Evolutionary conservation across 768 basidiomycete genomes (phyloP).

Genomic region (Lyophyllum decastes): DNA sequence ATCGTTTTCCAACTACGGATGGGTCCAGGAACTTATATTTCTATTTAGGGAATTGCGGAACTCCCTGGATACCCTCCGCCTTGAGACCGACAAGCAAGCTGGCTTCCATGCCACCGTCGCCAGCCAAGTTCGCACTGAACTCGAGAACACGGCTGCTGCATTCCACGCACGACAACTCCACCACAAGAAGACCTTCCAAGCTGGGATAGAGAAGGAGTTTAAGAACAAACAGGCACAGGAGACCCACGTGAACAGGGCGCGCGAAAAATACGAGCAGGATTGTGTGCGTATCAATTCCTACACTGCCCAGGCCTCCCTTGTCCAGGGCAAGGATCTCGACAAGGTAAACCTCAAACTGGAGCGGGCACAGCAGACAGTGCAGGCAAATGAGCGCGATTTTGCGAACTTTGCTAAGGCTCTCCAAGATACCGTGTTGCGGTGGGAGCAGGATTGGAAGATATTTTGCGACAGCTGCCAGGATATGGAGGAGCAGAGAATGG

Average conservation of each 20-base stretch:
- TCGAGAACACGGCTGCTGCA: constrained; percentile 64
- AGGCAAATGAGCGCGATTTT: constrained; percentile 90
- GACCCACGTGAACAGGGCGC: constrained; percentile 81
- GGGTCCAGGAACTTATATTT: constrained; percentile 3
- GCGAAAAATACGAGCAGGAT: constrained; percentile 92
- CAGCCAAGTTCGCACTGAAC: constrained; percentile 69
- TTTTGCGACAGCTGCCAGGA: constrained; percentile 97
- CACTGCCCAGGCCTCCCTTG: constrained; percentile 86
- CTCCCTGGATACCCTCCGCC: constrained; percentile 75
- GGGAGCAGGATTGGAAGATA: constrained; percentile 92
- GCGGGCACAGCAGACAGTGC: constrained; percentile 88
- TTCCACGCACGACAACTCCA: constrained; percentile 68
- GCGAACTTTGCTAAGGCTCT: constrained; percentile 81
- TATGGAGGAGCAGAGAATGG: constrained; percentile 91
- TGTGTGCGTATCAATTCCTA: constrained; percentile 93
- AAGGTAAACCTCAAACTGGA: constrained; percentile 87
- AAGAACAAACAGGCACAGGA: constrained; percentile 89
- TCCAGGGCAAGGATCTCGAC: constrained; percentile 93
- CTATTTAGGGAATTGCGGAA: constrained; percentile 72
- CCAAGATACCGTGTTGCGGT: constrained; percentile 76
- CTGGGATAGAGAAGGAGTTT: constrained; percentile 85
- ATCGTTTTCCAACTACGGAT: not conserved
- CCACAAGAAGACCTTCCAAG: constrained; percentile 74
- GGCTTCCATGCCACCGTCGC: constrained; percentile 73
- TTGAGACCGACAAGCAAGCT: constrained; percentile 85